phyloP scores from a whole-genome alignment of 2,329 filamentous ascomycete species.

The Epicoccum sorghinum region DNA sequence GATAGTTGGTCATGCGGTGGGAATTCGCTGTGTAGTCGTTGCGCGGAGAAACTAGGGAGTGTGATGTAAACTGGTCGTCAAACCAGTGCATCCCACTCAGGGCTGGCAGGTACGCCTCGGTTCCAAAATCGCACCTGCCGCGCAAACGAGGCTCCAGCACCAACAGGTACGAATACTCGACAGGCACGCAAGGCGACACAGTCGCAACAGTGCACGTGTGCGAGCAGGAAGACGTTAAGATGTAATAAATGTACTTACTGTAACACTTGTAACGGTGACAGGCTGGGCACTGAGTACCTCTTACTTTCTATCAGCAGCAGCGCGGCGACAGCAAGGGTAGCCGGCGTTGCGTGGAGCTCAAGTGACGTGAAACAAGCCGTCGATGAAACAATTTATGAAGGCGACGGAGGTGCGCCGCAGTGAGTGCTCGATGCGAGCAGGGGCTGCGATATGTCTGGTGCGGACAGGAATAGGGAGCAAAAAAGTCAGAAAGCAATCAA shows the following conservation, averaged over 20 bases:
- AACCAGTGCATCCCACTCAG: background rate
- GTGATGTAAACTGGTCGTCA: background rate
- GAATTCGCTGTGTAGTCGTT: background rate
- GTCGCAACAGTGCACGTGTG: conserved; percentile 3
- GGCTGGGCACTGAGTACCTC: conserved; percentile 4
- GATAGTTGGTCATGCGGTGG: background rate
- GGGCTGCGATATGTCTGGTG: conserved; percentile 4
- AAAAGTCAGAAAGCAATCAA: conserved; percentile 22
- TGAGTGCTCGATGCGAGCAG: conserved; percentile 7
- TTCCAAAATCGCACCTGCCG: background rate
- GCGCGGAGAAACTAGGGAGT: no score
- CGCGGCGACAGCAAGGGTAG: conserved; percentile 9
- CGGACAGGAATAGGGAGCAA: conserved; percentile 15
- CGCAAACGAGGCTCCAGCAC: conserved; percentile 5
- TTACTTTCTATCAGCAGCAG: conserved; percentile 8
- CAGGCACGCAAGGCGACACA: background rate
- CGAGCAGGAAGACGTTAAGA: conserved; percentile 2
- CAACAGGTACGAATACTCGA: background rate
- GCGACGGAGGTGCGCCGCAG: conserved; percentile 19
- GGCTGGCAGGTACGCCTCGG: background rate
- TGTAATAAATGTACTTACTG: conserved; percentile 19
- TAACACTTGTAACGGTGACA: conserved; percentile 20
- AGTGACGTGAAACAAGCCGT: conserved; percentile 29
- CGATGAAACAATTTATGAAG: conserved; percentile 25
- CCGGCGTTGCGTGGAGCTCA: conserved; percentile 13